Base-by-base conservation (phyloP, 805 yeast genomes). In the Lachancea mirantina region DNA sequence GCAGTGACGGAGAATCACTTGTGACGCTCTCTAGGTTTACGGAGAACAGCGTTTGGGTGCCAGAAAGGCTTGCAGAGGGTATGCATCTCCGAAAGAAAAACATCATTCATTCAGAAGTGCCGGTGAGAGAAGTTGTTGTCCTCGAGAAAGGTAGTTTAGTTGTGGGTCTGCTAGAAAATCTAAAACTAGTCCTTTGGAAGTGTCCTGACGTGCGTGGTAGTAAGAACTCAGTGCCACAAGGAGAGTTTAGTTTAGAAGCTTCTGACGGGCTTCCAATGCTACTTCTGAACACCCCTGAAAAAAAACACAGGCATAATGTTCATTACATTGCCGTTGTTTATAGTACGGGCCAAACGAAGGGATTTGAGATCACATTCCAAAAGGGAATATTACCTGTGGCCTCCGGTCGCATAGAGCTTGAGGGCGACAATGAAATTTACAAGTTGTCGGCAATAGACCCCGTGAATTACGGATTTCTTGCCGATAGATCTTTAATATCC, bases 401-500 rank as follows among this genome's bases (percentile, higher is more conserved):
- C 3, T 44, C 54, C 2, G 38, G 43, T n/a, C 8, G 38, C 2
- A 22, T 50, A 3, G 44, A 45, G 8, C 14, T 47, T 14, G 26
- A 46, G 4, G 51, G 55, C 8, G 56, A 58, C 3, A 63, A 56
- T 1, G 45, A 51, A 1, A 57, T 71, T 2, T 64, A 64, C 32
- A 49, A 58, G n/a, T 67, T 76, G 4, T 65, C 79, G 1, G 62
- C 73, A 1, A 74, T 83, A 16, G 85, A 83, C 46, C 85, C 89
- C 0, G 84, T 78, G 3, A 62, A 65, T 24, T 45, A 59, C 2
- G 47, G 57, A 2, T 53, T 51, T 26, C 39, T 50, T 20, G 59
- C 65, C 22, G 49, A 59, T 28, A 42, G 67, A 20, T 56, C 63
- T 2, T 65, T 80, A 4, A 52, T 87, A 4, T 68, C 87, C 0